Conservation (phyloP, 306 rosid genomes). For the Sicyos baderoa region DNA sequence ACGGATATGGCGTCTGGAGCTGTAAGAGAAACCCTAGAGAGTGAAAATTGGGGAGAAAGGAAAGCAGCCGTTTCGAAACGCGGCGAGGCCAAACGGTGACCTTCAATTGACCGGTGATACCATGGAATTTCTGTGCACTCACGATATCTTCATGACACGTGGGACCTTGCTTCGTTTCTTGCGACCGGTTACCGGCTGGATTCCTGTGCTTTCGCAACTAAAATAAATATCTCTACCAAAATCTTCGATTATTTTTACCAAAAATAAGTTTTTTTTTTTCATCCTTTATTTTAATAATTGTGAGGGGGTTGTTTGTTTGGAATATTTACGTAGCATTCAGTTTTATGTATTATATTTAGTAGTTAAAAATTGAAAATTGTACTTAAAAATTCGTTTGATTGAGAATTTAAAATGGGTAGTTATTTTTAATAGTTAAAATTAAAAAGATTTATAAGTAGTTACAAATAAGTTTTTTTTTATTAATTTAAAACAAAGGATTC, state of each 20-base stretch:
- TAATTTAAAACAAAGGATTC: too few relatives aligned
- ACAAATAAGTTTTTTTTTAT: too few relatives aligned
- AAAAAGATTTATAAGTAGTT: too few relatives aligned
- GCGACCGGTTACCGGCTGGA: neutral
- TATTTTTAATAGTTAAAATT: too few relatives aligned
- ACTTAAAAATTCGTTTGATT: too few relatives aligned
- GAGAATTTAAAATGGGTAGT: too few relatives aligned
- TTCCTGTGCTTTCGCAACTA: neutral
- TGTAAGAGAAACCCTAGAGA: conserved; percentile 19
- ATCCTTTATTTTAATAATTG: too few relatives aligned
- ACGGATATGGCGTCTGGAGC: neutral
- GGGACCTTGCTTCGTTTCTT: conserved; percentile 9
- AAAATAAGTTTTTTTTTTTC: too few relatives aligned
- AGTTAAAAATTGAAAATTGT: too few relatives aligned
- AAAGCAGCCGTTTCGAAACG: conserved; percentile 18
- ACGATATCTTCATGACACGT: conserved; percentile 21
- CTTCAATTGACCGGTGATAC: conserved; percentile 9
- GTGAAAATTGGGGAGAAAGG: neutral
- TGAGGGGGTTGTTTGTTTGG: too few relatives aligned
- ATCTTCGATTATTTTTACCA: neutral
- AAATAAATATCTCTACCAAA: neutral
- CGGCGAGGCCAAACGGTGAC: conserved; percentile 19
- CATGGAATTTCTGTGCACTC: conserved; percentile 21
- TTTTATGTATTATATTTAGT: too few relatives aligned
- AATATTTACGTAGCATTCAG: too few relatives aligned